Evolutionary conservation across 768 basidiomycete species (phyloP), one percentile per base, ranked within the genome.

Genomic region (Candolleomyces aberdarensis): DNA sequence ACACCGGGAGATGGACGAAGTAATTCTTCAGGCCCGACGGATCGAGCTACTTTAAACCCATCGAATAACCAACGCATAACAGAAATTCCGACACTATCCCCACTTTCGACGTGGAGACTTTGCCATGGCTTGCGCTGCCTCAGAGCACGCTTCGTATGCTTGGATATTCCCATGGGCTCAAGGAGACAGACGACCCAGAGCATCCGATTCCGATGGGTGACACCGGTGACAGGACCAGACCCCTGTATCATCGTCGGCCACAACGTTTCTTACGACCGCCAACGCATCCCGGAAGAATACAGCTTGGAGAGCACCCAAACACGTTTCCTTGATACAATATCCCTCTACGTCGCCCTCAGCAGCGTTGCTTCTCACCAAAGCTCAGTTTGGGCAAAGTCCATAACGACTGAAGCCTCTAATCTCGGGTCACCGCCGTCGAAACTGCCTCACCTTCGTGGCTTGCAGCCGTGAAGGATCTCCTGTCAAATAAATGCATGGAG

Each of bases 341-440:
- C 94, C 1, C 79, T 99, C 6, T 96, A 99, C 70, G 89, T 95
- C 55, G 94, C 97, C 10, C n/a, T 94, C 11, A 91, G 89, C 62
- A 96, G 97, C 7, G 95, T 98, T 58, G 96, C 95, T 1, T 94
- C 93, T 0, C 91, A 94, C 65, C 97, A 98, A 71, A 87, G 96
- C 1, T 93, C 94, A 0, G 90, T 88, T 2, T 99, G 96, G 96
- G 85, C 86, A 76, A 88, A 88, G 68, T 85, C 94, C 67, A 83
- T 87, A 56, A 96, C 60, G 96, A 99, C 70, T 98, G 22, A 26
- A 13, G 32, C 9, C 31, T 41, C 22, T 15, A 19, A 47, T 36
- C 56, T 52, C n/a, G 13, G 36, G 22, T 44, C 29, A 9, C 40
- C 31, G 40, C 53, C 31, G 15, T 29, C 14, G 41, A 47, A 10